A percentile compares a stretch with the other conserved stretches of the same genome.
Conservation (phyloP, 305 asterid species). For the Withania somnifera region DNA sequence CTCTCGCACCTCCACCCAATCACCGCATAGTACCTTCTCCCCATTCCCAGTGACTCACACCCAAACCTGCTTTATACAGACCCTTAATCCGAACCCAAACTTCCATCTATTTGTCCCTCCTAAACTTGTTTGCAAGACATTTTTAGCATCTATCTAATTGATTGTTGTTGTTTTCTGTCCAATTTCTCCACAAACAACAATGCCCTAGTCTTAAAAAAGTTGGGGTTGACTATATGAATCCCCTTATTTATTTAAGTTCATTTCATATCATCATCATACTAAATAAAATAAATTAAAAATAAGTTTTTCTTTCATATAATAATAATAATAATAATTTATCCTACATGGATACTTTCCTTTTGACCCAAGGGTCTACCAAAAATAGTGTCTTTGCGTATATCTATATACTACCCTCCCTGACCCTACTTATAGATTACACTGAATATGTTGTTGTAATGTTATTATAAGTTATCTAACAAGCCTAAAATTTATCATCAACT, state of each 20-base stretch:
- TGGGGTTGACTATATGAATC: neutral
- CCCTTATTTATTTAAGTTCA: neutral
- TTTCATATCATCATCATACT: neutral
- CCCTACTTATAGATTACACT: too few species aligned
- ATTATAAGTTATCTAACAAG: neutral
- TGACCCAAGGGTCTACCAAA: too few species aligned
- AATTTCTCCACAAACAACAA: neutral
- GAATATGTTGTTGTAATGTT: too few species aligned
- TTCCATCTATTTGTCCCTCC: neutral
- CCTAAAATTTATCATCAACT: neutral
- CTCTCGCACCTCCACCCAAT: neutral
- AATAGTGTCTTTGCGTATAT: too few species aligned
- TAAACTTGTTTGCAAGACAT: neutral
- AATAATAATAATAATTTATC: too few species aligned
- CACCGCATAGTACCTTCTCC: neutral
- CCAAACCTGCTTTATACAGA: neutral
- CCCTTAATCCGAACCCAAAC: neutral
- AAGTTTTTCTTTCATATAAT: too few species aligned
- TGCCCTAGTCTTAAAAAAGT: neutral
- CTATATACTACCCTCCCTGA: too few species aligned
- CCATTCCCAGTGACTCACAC: neutral
- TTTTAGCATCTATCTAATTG: neutral
- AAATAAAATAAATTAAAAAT: neutral
- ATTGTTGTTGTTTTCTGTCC: neutral
- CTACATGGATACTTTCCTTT: too few species aligned